Percentiles rank a stretch among this genome's conserved stretches.
Conservation (phyloP, 768 basidiomycete species). For the Rhodotorula kratochvilovae region DNA sequence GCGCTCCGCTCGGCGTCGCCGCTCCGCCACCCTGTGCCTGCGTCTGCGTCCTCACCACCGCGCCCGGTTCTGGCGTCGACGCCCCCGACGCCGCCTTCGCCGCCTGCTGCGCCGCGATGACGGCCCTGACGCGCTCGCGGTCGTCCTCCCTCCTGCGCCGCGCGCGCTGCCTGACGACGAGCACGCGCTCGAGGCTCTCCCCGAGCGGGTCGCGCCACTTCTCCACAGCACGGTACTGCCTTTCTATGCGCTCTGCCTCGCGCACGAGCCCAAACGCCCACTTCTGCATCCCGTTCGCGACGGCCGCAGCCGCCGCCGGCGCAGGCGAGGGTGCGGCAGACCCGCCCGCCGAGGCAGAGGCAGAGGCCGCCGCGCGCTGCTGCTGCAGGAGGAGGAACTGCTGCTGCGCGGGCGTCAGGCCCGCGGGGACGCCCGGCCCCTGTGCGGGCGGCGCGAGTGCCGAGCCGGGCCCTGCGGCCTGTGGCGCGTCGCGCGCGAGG, state of each 20-base stretch:
- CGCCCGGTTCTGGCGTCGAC: not conserved
- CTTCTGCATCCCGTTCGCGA: conserved; percentile 28
- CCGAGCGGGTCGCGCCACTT: conserved; percentile 39
- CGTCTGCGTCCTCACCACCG: not conserved
- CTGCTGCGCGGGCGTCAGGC: conserved; percentile 12
- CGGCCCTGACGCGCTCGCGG: not conserved
- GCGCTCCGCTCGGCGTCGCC: not conserved
- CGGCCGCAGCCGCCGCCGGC: not conserved
- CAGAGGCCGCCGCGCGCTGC: not conserved
- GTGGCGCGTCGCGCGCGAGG: conserved; percentile 36
- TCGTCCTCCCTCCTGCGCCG: not conserved
- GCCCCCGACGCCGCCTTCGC: not conserved
- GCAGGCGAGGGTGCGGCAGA: conserved; percentile 2
- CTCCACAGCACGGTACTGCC: conserved; percentile 30
- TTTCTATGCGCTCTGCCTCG: conserved; percentile 38
- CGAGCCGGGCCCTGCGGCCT: not conserved
- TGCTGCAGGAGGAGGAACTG: conserved; percentile 5
- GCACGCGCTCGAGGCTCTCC: conserved; percentile 34
- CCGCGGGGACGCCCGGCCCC: not conserved
- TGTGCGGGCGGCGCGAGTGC: not conserved
- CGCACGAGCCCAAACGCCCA: conserved; percentile 37
- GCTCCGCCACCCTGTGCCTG: not conserved
- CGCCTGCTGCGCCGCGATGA: not conserved
- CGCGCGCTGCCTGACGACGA: conserved; percentile 5
- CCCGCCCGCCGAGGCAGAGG: not conserved